Percentiles rank a stretch among this genome's conserved stretches.
Conservation (phyloP, 805 yeast genomes). For the Dipodascopsis tothii region DNA sequence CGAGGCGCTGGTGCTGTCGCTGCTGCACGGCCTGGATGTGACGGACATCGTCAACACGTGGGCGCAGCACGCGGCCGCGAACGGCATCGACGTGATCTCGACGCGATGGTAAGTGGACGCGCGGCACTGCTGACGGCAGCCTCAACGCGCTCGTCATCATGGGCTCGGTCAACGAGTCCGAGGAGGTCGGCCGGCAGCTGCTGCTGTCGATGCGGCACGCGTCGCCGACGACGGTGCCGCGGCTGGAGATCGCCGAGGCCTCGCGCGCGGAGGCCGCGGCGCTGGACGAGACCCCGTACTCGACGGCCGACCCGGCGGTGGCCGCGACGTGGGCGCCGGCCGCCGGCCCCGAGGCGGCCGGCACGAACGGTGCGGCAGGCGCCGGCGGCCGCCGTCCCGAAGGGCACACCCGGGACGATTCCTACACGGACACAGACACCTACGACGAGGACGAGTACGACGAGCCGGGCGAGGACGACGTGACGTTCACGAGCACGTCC, state of each 20-base stretch:
- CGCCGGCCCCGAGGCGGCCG: background rate
- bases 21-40: conserved; percentile 9
- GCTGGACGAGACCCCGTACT: too few species aligned
- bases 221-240: conserved; percentile 17
- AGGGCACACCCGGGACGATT: too few species aligned
- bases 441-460: too few species aligned
- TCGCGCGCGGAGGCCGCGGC: conserved; percentile 1
- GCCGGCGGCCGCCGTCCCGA: background rate
- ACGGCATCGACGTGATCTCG: conserved; percentile 6
- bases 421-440: too few species aligned
- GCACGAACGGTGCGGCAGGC: background rate
- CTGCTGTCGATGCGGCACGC: conserved; percentile 3
- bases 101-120: conserved; percentile 8
- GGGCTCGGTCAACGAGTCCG: background rate
- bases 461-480: too few species aligned
- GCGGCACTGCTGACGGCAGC: background rate
- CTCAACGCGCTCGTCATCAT: conserved; percentile 9
- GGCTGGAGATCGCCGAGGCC: conserved; percentile 13
- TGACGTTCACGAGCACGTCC: too few species aligned
- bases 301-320: too few species aligned
- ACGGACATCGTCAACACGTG: conserved; percentile 10
- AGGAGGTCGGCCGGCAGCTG: conserved; percentile 2
- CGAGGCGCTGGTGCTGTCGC: conserved; percentile 17
- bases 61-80: conserved; percentile 8
- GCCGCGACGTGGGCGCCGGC: too few species aligned